Evolutionary conservation across 1,139 yeast genomes (phyloP), one percentile per base, ranked within the genome.

Genomic region (Hyphopichia burtonii): DNA sequence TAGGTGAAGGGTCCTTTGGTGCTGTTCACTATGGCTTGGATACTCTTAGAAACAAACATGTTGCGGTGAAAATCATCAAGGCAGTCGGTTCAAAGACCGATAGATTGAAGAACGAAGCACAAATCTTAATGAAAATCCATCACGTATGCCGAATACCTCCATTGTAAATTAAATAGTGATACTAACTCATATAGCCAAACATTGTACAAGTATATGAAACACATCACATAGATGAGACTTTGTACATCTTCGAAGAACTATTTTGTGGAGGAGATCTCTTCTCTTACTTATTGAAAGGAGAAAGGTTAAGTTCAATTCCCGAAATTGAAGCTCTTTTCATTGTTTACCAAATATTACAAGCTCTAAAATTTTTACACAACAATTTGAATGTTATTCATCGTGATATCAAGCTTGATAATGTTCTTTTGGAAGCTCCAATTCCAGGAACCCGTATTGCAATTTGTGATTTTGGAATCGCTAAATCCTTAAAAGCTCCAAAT

Each of bases 391-490:
- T 58, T 3, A 48, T 56, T 19, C 65, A 59, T 39, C 41, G 64
- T 18, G 65, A 59, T 43, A 49, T 60, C 35, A 60, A 68, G 54
- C 63, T 82, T 31, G 88, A 82, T 48, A 83, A 83, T 49, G 71
- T 83, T 9, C 57, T 83, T 23, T 58, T 81, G 38, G 71, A 68
- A 27, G 58, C 75, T 0, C 84, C 86, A 1, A 63, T 69, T 16
- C 78, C 80, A 1, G 74, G 72, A 38, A 63, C 84, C 0, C 68
- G 71, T 45, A 59, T 82, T 12, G 72, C 78, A 2, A 53, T 83
- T 15, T 84, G 86, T 11, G 90, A 83, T 61, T 83, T 83, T 62
- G 89, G 89, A 0, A 76, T 79, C 41, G 86, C 89, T 0, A 77
- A 76, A 51, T 57, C 58, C 16, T 41, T 59, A 37, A 25, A 28